Evolutionary conservation across 176 grass and related monocot species (phyloP).

Genomic region (Musa schizocarpa): DNA sequence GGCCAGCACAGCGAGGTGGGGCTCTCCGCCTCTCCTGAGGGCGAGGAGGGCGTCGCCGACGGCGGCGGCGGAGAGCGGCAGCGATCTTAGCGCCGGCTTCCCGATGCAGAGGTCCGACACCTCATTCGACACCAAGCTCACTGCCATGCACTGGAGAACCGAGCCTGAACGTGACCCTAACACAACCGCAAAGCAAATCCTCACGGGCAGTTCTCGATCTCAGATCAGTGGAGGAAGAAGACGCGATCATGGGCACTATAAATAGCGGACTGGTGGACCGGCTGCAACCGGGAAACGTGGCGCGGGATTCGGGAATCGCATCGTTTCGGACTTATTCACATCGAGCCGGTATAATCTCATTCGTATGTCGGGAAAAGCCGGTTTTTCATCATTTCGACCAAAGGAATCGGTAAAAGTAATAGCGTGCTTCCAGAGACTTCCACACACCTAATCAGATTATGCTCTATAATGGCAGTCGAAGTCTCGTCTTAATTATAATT

Average conservation of each 20-base stretch:
- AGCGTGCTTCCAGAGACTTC: not conserved
- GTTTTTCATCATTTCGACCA: not conserved
- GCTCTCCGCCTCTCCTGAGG: conserved; percentile 42
- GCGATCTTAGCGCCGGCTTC: conserved; percentile 54
- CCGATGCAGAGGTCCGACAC: conserved; percentile 95
- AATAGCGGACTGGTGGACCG: not conserved
- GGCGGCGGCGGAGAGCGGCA: conserved; percentile 35
- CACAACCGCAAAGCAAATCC: not conserved
- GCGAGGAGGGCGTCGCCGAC: conserved; percentile 28
- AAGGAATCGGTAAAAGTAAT: not conserved
- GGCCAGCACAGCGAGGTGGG: conserved; percentile 32
- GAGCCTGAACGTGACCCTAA: not conserved
- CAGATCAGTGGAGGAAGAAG: not conserved
- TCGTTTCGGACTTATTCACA: not conserved
- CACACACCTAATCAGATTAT: not conserved
- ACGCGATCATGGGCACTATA: not conserved
- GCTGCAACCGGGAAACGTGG: not conserved
- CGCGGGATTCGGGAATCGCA: not conserved
- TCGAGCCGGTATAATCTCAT: too few species aligned
- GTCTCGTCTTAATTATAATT: too few species aligned
- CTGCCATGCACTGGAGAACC: conserved; percentile 42
- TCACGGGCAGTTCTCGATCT: too few species aligned
- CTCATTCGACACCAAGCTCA: conserved; percentile 30
- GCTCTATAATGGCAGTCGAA: not conserved
- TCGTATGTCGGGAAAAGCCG: not conserved